Conservation (phyloP, 1,139 yeast species). For the Candida pseudoviswanathii region DNA sequence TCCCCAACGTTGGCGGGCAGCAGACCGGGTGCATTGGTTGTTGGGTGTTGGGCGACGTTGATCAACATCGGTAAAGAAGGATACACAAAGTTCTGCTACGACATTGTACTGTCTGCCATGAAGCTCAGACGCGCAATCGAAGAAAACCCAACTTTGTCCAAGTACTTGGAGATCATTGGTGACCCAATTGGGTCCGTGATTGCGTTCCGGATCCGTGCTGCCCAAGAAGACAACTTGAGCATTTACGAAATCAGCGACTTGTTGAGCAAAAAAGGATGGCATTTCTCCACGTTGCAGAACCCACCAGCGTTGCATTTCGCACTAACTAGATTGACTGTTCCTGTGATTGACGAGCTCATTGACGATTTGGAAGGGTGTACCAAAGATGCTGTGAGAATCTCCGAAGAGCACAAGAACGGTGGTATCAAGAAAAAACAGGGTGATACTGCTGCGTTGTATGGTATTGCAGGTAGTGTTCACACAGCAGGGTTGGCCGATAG, state of each 20-base stretch:
- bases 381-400: constrained; percentile 37
- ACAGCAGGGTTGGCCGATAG: constrained; percentile 86
- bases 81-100: constrained; percentile 63
- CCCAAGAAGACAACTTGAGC: constrained; percentile 41
- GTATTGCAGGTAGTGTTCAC: constrained; percentile 89
- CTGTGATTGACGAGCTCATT: constrained; percentile 64
- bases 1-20: constrained; percentile 97
- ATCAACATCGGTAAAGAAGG: constrained; percentile 79
- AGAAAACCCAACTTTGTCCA: constrained; percentile 42
- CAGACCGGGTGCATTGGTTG: constrained; percentile 95
- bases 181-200: constrained; percentile 84
- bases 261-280: constrained; percentile 80
- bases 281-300: constrained; percentile 77
- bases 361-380: constrained; percentile 55
- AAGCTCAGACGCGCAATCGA: constrained; percentile 53
- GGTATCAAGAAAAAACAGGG: constrained; percentile 29
- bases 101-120: constrained; percentile 68
- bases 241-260: constrained; percentile 78
- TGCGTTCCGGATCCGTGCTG: constrained; percentile 58
- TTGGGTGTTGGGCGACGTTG: constrained; percentile 96
- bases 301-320: constrained; percentile 95
- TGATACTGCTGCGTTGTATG: constrained; percentile 86
- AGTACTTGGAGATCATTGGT: constrained; percentile 62
- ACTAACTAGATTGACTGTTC: constrained; percentile 69
- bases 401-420: constrained; percentile 27